Evolutionary conservation across 148 eudicot genomes (phyloP).

Genomic region (Rheum nobile): DNA sequence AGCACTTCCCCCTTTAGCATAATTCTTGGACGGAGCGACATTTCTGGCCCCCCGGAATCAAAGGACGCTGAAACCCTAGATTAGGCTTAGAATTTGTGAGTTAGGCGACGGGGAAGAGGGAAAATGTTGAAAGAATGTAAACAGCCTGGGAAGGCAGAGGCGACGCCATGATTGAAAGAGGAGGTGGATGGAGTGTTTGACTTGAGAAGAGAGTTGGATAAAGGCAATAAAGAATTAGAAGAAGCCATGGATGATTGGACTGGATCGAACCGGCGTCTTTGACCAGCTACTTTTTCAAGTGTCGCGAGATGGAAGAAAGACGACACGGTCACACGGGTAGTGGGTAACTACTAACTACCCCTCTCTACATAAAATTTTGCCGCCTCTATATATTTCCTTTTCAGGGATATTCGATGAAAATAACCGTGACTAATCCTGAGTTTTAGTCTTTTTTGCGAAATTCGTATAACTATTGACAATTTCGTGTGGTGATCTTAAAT

Average conservation of each 20-base stretch:
- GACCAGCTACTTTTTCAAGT: background rate
- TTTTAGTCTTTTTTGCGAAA: no score
- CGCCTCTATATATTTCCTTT: background rate
- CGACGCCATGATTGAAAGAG: background rate
- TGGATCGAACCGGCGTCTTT: background rate
- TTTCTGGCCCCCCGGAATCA: background rate
- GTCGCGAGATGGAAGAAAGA: background rate
- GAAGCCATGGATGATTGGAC: background rate
- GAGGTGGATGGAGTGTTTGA: background rate
- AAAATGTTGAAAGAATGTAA: background rate
- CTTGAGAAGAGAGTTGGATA: background rate
- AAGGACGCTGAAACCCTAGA: background rate
- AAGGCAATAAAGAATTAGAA: background rate
- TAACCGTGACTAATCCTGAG: no score
- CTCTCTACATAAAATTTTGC: background rate
- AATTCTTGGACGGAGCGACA: constrained; percentile 1
- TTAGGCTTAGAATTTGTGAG: background rate
- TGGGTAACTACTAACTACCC: background rate
- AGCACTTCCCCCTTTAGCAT: background rate
- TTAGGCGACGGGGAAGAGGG: background rate
- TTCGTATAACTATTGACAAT: no score
- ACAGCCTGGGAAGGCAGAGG: background rate
- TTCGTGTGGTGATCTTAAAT: no score
- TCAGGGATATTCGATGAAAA: no score
- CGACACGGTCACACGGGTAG: background rate